Conservation (phyloP, 2,329 filamentous ascomycete genomes). For the Pseudogymnoascus sp. region DNA sequence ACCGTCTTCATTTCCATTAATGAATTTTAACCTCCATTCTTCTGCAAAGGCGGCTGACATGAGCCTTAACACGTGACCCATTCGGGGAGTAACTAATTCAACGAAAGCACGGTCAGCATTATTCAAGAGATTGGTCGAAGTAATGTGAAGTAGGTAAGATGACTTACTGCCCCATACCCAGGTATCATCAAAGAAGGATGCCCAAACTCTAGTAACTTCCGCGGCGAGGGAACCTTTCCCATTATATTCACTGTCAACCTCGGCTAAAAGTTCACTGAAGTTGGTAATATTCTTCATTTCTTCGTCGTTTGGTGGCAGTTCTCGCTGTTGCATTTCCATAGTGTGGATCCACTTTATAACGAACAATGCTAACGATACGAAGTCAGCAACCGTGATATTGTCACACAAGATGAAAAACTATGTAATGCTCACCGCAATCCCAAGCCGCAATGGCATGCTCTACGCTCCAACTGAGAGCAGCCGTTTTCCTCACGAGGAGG, state of each 20-base stretch:
- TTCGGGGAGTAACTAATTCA: too few relatives aligned
- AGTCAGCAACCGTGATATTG: background rate
- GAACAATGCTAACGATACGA: background rate
- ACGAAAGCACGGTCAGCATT: too few relatives aligned
- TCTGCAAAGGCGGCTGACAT: too few relatives aligned
- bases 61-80: too few relatives aligned
- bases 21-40: too few relatives aligned
- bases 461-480: constrained; percentile 28
- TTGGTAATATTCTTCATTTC: background rate
- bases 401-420: background rate
- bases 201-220: constrained; percentile 25
- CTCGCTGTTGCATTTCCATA: background rate
- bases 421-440: constrained; percentile 23
- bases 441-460: constrained; percentile 31
- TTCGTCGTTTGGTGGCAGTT: background rate
- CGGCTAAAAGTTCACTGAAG: background rate
- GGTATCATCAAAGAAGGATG: constrained; percentile 26
- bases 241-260: background rate
- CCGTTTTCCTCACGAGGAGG: constrained; percentile 27
- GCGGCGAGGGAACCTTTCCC: constrained; percentile 21
- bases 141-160: too few relatives aligned
- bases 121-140: too few relatives aligned
- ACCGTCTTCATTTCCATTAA: too few relatives aligned
- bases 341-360: background rate
- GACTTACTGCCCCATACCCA: constrained; percentile 22